Base-by-base conservation (phyloP, 768 basidiomycete genomes). In the Pleurotus giganteus region DNA sequence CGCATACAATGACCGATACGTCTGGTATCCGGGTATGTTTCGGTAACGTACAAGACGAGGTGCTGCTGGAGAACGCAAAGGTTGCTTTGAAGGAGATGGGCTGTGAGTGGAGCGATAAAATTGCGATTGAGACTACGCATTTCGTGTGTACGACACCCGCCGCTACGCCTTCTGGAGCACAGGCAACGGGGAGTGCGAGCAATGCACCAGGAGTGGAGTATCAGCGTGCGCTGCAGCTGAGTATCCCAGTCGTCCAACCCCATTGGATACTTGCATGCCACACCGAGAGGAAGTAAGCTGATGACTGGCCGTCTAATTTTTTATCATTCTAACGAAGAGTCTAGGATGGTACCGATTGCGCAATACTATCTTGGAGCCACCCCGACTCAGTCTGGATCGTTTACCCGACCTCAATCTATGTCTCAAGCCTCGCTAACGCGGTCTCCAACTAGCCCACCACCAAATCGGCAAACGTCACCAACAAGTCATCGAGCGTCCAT, bases 81-180 rank as follows among this genome's bases (percentile, higher is more conserved):
- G 67, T 83, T 53, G 91, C 93, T 6, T 70, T 99, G 51, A 67
- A 79, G 43, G 86, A 90, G 62, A 97, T 98, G 89, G 81, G 79
- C 37, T 96, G 92, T 0, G 88, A 88, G 60, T 94, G 89, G 87
- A 91, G 86, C 63, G 89, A 95, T 60, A 89, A 85, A 64, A 94
- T 99, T 36, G 91, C 95, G 73, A 95, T 98, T 55, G 96, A 99
- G 66, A 98, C 96, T 8, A 98, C 95, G 0, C 96, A 99, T 69
- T 99, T 97, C 61, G 94, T 98, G 37, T 96, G 94, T 66, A 96
- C 94, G 15, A 93, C 90, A 0, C 93, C 94, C 2, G 88, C 86
- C 1, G 80, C 84, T 8, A 86, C 84, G 0, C 81, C 84, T 0
- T 62, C 68, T 8, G 86, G 82, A 28, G 83, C 83, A 8, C 78